Evolutionary conservation across 2,329 filamentous ascomycete genomes (phyloP), one percentile per base, ranked within the genome.

Genomic region (Alternaria sp.): DNA sequence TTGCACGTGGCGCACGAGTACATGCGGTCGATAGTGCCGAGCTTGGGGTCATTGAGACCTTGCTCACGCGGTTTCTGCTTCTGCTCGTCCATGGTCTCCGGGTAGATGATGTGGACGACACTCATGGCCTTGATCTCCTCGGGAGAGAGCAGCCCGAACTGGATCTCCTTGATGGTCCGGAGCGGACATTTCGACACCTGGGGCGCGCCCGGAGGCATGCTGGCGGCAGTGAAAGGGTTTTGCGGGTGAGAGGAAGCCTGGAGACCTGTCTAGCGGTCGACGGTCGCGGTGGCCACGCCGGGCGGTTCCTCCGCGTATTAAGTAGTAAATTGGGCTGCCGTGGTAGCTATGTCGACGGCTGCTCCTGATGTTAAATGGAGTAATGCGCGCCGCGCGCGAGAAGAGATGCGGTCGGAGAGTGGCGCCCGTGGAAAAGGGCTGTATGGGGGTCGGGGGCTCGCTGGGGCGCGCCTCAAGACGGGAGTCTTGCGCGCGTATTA

Each of bases 121-220:
- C 94, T 97, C 93, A 98, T 96, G 75, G 91, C 94, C 85, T 99
- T 98, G 82, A 98, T 97, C 85, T 99, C 96, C 80, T 99, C 95
- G 27, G 95, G 95, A 36, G 95, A 97, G 81, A 99, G 88, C 78
- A 99, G 88, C 78, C 95, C 95, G 79, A 99, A 99, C 85, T 99
- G 96, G 74, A 99, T 97, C 86, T 99, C 96, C 86, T 97, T 91
- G 75, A 99, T 94, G 70, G 92, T 97, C 86, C 95, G 94, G 87
- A 98, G 87, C 81, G 94, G 94, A 88, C 76, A 79, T 71, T 78
- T 79, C 14, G 76, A 79, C 65, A 72, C 67, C 92, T 94, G 87
- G 92, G 94, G 80, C 92, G 97, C 82, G 93, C 92, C 77, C 83
- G 96, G 97, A 84, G 94, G 88, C 95, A 99, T 79, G 68, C 51